Base-by-base conservation (phyloP, 108 stramenopile genomes). In the Pseudonitzschia delicatissima region DNA sequence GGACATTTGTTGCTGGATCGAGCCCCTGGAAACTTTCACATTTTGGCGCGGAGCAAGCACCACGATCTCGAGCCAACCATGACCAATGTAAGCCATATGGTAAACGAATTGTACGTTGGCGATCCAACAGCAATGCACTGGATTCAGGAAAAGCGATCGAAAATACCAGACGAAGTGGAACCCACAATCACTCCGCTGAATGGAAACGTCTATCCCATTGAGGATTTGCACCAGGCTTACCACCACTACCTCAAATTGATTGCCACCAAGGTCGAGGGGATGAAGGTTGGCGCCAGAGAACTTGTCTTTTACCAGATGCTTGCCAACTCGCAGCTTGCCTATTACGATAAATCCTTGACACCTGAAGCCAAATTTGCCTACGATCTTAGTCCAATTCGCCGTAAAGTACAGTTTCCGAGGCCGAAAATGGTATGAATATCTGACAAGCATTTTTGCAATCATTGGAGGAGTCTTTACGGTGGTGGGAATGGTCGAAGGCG, bases 391-490 rank as follows among this genome's bases (percentile, higher is more conserved):
- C 91, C 94, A 5, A 93, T 95, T n/a, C 74, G 79, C 84, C 34
- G 88, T 97, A 0, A 81, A 81, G 11, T 90, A 93, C 63, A 62
- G 71, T n/a, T 55, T 21, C 4, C 36, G 37, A 25, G 63, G 71
- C 23, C 74, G 82, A 20, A 69, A 42, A 28, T 94, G 96, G 97
- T 99, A 98, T 65, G 96, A 98, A 53, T 97, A 96, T 62, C 40
- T 96, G 36, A 98, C 96, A 2, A 64, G 64, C 40, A 33, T 99
- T 31, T 81, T 95, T 71, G 97, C 98, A 8, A 95, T 97, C 44
- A 79, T 99, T 26, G 98, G 98, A 32, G 98, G 98, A 0, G 91
- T 90, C 7, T 98, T 98, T 73, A 97, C 96, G 6, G 87, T 96
- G 5, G 64, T 98, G 4, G 96, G 98, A 17, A 73, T 98, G 68